A percentile compares a stretch with the other conserved stretches of the same genome.
Evolutionary conservation across 495 filamentous ascomycete genomes (phyloP).

Genomic region (Tuber magnatum): DNA sequence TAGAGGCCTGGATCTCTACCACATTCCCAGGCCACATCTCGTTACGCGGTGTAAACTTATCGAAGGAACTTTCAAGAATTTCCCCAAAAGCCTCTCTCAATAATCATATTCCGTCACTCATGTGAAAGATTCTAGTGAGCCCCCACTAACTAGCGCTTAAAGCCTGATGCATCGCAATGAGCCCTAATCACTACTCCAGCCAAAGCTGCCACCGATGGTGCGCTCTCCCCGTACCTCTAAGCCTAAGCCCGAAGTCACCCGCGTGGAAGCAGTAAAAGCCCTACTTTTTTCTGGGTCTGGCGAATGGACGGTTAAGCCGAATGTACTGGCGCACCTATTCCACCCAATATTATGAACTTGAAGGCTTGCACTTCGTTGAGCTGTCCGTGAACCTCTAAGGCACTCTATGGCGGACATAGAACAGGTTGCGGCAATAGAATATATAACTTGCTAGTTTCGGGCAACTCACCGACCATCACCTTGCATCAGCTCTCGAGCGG

Average conservation of each 20-base stretch:
- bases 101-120: not conserved
- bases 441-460: not conserved
- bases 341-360: not conserved
- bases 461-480: not conserved
- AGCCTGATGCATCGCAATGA: not conserved
- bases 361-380: not conserved
- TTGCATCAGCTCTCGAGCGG: not conserved
- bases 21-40: not conserved
- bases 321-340: not conserved
- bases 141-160: not conserved
- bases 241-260: not conserved
- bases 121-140: not conserved
- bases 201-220: rapidly evolving
- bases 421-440: not conserved
- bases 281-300: not conserved
- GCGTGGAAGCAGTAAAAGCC: not conserved
- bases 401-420: not conserved
- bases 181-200: not conserved
- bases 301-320: not conserved
- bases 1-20: not conserved
- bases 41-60: not conserved
- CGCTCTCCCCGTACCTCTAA: not conserved
- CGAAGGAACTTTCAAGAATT: not conserved
- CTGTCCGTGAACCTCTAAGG: not conserved
- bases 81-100: not conserved